Evolutionary conservation across 2,329 filamentous ascomycete species (phyloP).

Genomic region (Lojkania enalia): DNA sequence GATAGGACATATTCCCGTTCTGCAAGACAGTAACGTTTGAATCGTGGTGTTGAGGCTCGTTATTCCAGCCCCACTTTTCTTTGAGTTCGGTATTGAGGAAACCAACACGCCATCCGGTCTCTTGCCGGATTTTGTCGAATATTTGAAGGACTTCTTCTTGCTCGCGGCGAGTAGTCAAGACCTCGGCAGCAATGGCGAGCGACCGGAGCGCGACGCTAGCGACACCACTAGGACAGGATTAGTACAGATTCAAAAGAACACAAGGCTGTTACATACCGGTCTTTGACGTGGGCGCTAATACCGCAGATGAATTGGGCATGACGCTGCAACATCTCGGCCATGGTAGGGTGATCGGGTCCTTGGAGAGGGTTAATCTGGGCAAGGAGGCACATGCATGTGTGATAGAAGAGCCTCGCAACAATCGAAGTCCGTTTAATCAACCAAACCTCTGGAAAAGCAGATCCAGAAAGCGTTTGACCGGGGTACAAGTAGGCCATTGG

Average conservation of each 20-base stretch:
- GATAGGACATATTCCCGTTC: conserved; percentile 28
- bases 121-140: conserved; percentile 72
- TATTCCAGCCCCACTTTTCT: conserved; percentile 75
- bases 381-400: conserved; percentile 80
- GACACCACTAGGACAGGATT: conserved; percentile 58
- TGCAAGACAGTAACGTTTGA: conserved; percentile 10
- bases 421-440: conserved; percentile 81
- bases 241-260: neutral
- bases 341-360: conserved; percentile 63
- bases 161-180: conserved; percentile 68
- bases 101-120: conserved; percentile 77
- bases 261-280: conserved; percentile 55
- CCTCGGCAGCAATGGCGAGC: conserved; percentile 75
- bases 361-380: conserved; percentile 76
- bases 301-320: conserved; percentile 88
- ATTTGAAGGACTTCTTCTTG: conserved; percentile 81
- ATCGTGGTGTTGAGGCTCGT: conserved; percentile 38
- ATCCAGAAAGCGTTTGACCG: conserved; percentile 68
- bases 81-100: conserved; percentile 74
- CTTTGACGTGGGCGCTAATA: conserved; percentile 82
- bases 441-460: conserved; percentile 86
- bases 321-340: conserved; percentile 69
- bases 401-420: conserved; percentile 83
- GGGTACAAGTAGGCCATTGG: conserved; percentile 77
- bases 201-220: conserved; percentile 78